phyloP scores from a whole-genome alignment of 2,329 filamentous ascomycete species.

The Sporothrix sp. region DNA sequence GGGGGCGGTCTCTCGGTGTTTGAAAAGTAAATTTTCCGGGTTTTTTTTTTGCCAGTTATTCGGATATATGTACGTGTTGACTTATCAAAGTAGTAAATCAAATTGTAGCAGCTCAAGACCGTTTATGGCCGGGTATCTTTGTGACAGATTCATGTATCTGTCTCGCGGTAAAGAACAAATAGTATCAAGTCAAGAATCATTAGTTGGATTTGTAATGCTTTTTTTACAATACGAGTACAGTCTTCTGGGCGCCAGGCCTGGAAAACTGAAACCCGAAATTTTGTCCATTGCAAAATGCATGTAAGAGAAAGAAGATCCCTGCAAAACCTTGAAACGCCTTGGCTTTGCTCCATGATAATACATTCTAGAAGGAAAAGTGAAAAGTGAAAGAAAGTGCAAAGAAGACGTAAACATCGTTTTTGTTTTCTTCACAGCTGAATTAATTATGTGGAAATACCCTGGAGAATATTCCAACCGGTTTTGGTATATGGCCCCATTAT shows the following conservation, averaged over 20 bases:
- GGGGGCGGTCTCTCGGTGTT: too few relatives aligned
- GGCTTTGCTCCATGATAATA: too few relatives aligned
- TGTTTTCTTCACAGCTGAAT: not conserved
- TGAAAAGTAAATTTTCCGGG: too few relatives aligned
- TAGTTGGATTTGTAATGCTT: not conserved
- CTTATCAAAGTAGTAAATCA: too few relatives aligned
- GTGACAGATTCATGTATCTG: too few relatives aligned
- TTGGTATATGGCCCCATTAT: too few relatives aligned
- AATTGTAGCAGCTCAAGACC: too few relatives aligned
- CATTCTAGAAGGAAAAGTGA: not conserved
- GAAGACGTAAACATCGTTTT: not conserved
- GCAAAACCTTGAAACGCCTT: not conserved
- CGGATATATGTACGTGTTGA: too few relatives aligned
- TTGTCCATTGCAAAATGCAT: not conserved
- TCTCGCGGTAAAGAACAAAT: too few relatives aligned
- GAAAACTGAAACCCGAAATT: not conserved
- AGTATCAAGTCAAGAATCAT: not conserved
- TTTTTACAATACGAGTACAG: too few relatives aligned
- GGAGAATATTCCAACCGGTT: not conserved
- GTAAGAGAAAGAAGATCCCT: not conserved
- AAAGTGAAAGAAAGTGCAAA: not conserved
- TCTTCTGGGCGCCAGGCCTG: not conserved
- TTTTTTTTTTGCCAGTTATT: not conserved
- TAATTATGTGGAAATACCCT: too few relatives aligned
- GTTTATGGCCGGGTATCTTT: too few relatives aligned